These are phyloP conservation scores for Boletus reticulatus DNA, from an alignment of 768 basidiomycete species.

Conservation along the genomic window DNA sequence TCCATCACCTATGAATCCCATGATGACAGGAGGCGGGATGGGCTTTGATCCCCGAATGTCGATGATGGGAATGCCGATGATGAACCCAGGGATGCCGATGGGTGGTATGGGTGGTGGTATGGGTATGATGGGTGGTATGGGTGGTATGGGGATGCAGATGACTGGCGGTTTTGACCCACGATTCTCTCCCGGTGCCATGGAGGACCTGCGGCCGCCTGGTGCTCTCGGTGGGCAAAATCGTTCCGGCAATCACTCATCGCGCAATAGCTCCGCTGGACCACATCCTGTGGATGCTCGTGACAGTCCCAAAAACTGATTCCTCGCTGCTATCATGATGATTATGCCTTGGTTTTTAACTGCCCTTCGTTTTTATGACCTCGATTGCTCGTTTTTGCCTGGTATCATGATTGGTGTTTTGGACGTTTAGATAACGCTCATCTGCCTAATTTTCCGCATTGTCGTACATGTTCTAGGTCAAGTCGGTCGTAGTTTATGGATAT, in stretches of 20 bases:
- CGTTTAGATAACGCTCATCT: constrained; percentile 14
- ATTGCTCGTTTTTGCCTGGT: constrained; percentile 14
- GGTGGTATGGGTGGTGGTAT: constrained; percentile 42
- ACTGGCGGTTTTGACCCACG: constrained; percentile 64
- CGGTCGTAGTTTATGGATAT: constrained; percentile 5
- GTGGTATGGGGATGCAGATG: constrained; percentile 52
- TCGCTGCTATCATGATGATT: background rate
- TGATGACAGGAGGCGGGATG: constrained; percentile 57
- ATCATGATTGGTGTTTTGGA: constrained; percentile 19
- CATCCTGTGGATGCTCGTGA: constrained; percentile 31
- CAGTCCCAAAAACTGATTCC: constrained; percentile 25
- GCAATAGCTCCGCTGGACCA: constrained; percentile 47
- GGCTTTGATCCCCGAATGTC: constrained; percentile 76
- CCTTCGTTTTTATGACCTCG: constrained; percentile 7
- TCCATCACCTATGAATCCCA: constrained; percentile 44
- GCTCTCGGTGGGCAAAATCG: constrained; percentile 26
- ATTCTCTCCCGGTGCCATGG: constrained; percentile 40
- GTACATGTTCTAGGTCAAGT: background rate
- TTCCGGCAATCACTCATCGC: constrained; percentile 36
- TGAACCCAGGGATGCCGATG: constrained; percentile 42
- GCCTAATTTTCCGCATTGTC: constrained; percentile 19
- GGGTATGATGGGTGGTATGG: constrained; percentile 44
- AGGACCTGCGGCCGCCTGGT: constrained; percentile 31
- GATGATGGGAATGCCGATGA: constrained; percentile 77
- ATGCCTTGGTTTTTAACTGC: constrained; percentile 4